Conservation (phyloP, 768 basidiomycete species). For the Chiua virens region DNA sequence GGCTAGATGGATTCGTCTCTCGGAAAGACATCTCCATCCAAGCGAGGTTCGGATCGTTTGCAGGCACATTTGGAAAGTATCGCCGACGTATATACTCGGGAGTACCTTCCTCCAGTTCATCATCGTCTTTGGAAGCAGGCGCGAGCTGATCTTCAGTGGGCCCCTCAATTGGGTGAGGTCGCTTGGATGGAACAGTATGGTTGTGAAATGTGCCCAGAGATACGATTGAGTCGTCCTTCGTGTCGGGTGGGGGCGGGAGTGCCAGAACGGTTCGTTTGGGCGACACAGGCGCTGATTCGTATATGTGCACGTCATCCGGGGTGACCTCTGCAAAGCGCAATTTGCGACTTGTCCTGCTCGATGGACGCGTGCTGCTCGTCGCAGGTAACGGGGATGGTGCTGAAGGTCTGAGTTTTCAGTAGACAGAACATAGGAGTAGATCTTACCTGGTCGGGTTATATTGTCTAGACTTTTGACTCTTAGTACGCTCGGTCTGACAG, state of each 20-base stretch:
- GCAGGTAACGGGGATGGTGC: conserved; percentile 46
- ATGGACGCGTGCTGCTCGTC: conserved; percentile 55
- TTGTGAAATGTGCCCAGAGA: conserved; percentile 41
- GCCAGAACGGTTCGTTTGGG: conserved; percentile 60
- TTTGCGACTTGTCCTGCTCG: conserved; percentile 51
- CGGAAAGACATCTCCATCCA: conserved; percentile 59
- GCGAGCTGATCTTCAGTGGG: not conserved
- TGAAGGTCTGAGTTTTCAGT: conserved; percentile 4
- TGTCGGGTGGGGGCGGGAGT: conserved; percentile 43
- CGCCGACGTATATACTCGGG: conserved; percentile 81
- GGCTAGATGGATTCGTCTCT: conserved; percentile 26
- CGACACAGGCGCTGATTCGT: conserved; percentile 78
- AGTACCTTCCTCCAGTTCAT: conserved; percentile 62
- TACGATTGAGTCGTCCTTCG: conserved; percentile 28
- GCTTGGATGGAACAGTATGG: conserved; percentile 10
- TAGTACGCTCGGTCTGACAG: conserved; percentile 22
- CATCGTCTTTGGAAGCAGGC: not conserved
- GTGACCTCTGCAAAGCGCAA: conserved; percentile 77
- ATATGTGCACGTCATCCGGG: conserved; percentile 76
- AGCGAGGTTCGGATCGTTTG: conserved; percentile 70
- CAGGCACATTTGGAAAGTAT: conserved; percentile 74
- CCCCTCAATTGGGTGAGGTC: not conserved
- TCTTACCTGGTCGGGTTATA: conserved; percentile 21
- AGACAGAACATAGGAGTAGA: not conserved
- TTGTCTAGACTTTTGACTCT: conserved; percentile 33